Conservation (phyloP, 164 flowering plant genomes). For the Liriodendron chinense region DNA sequence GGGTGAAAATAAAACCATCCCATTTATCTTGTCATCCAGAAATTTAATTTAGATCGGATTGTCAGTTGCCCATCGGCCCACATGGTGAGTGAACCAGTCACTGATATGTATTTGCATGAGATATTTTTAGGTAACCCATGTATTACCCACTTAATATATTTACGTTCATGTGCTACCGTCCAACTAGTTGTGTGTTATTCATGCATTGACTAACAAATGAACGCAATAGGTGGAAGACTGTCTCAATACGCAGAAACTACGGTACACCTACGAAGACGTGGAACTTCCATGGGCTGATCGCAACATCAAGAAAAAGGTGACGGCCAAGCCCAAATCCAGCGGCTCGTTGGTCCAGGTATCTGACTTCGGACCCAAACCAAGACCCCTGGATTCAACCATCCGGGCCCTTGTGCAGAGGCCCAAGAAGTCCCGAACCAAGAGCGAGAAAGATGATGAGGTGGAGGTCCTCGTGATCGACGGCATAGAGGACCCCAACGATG, state of each 20-base stretch:
- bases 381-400: neutral
- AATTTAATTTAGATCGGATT: too few species aligned
- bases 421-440: neutral
- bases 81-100: too few species aligned
- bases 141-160: too few species aligned
- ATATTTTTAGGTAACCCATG: too few species aligned
- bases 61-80: too few species aligned
- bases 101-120: too few species aligned
- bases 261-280: slow-evolving; percentile 5
- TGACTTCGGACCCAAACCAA: neutral
- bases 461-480: slow-evolving; percentile 5
- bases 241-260: neutral
- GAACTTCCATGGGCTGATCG: neutral
- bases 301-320: neutral
- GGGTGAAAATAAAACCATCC: too few species aligned
- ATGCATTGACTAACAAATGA: too few species aligned
- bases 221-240: neutral
- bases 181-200: too few species aligned
- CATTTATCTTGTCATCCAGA: too few species aligned
- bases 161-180: too few species aligned
- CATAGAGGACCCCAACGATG: neutral
- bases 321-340: neutral
- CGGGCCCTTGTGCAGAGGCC: neutral
- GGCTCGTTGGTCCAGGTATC: neutral
- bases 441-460: neutral